Base-by-base conservation (phyloP, 257 asterid genomes). In the Apocynum venetum region DNA sequence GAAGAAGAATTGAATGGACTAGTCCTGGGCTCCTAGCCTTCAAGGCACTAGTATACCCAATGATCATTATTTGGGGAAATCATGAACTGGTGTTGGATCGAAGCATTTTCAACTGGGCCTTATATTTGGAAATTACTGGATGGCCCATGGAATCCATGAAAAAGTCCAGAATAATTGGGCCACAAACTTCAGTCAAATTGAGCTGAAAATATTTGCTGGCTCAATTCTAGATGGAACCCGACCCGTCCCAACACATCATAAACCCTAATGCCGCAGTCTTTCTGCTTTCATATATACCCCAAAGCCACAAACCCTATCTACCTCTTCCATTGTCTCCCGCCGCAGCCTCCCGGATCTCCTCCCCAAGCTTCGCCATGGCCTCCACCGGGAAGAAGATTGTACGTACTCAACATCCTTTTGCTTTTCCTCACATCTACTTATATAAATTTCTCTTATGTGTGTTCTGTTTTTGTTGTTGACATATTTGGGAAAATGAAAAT, bases 371-470 rank as follows among this genome's bases (percentile, higher is more conserved):
- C 36, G 49, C 84, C n/a, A 88, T 86, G 91, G 87, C 83, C 40
- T 44, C 86, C 86, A 63, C 89, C 82, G 87, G 89, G 63, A 88
- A 88, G 55, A 88, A 88, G 83, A 86, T 87, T 83, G 89, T 88
- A 84, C 7, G 31, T 52, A 8, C 57, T 3, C 51, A 1, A 2
- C 12, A 40, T 44, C 47, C 44, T 41, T 70, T 6, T 14, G 7
- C 74, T 17, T 72, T 20, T 6, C 8, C 17, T 75, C 31, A 25
- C 31, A 25, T 25, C 31, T 25, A 0, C 31, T 25, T 25, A 25
- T 25, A 25, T 25, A 25, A 36, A 44, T 46, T 76, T 41, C 2
- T 9, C 56, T 31, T 5, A 31, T 15, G 51, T 47, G 14, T 40
- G 3, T 59, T 51, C 38, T 9, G n/a, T 35, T 11, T 31, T 55